These are phyloP conservation scores for Lasiosphaeria ovina DNA, from an alignment of 495 filamentous ascomycete genomes.

Conservation along the genomic window DNA sequence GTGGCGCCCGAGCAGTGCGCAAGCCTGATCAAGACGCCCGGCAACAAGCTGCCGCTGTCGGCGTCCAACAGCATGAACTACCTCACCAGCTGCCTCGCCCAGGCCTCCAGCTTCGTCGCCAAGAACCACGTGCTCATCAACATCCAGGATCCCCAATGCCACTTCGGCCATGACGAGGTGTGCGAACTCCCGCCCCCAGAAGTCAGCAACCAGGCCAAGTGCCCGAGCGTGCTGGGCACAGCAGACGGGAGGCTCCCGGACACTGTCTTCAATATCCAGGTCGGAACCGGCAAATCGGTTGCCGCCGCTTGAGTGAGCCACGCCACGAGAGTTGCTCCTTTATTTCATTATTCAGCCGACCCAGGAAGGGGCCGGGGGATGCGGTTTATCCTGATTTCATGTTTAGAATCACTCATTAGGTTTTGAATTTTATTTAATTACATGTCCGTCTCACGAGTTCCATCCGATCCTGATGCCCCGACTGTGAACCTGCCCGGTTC, in stretches of 20 bases:
- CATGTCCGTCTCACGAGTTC: too few relatives aligned
- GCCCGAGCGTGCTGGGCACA: constrained; percentile 38
- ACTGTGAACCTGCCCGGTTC: too few relatives aligned
- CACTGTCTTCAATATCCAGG: constrained; percentile 48
- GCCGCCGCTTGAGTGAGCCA: too few relatives aligned
- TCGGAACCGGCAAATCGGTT: constrained; percentile 33
- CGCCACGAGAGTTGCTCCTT: too few relatives aligned
- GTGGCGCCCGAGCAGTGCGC: constrained; percentile 36
- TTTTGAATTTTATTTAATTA: too few relatives aligned
- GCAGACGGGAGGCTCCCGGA: constrained; percentile 29
- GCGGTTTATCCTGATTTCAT: too few relatives aligned
- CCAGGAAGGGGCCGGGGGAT: too few relatives aligned
- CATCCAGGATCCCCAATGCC: constrained; percentile 42
- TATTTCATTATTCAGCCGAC: too few relatives aligned
- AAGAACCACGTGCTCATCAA: constrained; percentile 46
- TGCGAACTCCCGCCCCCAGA: constrained; percentile 44
- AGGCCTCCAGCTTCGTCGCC: constrained; percentile 40
- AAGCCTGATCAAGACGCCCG: constrained; percentile 40
- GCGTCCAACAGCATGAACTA: constrained; percentile 52
- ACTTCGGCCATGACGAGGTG: constrained; percentile 43
- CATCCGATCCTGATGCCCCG: too few relatives aligned
- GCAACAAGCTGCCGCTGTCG: constrained; percentile 44
- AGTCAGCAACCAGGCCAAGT: constrained; percentile 42
- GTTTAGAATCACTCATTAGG: too few relatives aligned
- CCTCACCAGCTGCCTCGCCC: constrained; percentile 41